phyloP scores from a whole-genome alignment of 139 green algal species.

The Limnomonas spitsbergensis region DNA sequence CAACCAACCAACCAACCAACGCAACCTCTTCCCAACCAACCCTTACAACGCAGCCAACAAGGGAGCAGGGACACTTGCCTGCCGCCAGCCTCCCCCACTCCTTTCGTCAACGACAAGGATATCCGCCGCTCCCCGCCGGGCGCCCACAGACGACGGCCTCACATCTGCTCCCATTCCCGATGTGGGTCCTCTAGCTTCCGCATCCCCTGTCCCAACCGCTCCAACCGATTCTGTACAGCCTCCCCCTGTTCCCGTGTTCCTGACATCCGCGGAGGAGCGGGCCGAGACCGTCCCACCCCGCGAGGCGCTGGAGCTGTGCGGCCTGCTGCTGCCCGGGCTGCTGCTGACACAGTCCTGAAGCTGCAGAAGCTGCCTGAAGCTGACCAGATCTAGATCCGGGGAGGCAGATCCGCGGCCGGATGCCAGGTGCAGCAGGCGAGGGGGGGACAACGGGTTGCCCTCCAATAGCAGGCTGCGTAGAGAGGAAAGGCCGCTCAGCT shows the following conservation, averaged over 20 bases:
- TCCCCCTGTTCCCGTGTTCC: background rate
- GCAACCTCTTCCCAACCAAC: too few species aligned
- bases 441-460: background rate
- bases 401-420: background rate
- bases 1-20: too few species aligned
- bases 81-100: too few species aligned
- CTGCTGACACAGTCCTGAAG: background rate
- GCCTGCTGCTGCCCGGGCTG: background rate
- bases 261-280: too few species aligned
- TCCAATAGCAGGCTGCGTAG: background rate
- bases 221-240: background rate
- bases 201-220: background rate
- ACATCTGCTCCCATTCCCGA: background rate
- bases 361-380: background rate
- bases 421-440: background rate
- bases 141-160: background rate
- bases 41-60: too few species aligned
- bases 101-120: background rate
- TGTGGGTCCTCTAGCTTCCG: background rate
- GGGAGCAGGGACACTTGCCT: too few species aligned
- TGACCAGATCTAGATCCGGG: background rate
- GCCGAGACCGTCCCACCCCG: background rate
- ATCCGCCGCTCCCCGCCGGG: background rate
- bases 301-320: background rate
- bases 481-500: background rate